A percentile compares a stretch with the other conserved stretches of the same genome.
These are phyloP conservation scores for Microstegium vimineum DNA, from an alignment of 176 grass and related monocot species.

Conservation along the genomic window DNA sequence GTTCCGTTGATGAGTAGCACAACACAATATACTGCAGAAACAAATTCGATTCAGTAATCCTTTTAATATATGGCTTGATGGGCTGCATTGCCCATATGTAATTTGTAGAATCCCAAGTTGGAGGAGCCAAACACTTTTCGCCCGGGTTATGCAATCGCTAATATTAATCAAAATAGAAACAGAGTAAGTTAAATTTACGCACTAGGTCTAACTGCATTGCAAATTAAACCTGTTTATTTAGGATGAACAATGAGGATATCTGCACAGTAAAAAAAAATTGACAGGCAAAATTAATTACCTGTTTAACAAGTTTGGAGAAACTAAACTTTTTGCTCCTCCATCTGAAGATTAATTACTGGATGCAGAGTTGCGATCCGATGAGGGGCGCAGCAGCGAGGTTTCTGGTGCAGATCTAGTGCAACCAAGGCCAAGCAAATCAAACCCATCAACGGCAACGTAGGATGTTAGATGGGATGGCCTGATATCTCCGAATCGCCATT, in stretches of 20 bases:
- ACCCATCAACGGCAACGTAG: too few relatives aligned
- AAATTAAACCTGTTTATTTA: neutral
- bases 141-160: neutral
- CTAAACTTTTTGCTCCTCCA: neutral
- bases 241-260: neutral
- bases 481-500: too few relatives aligned
- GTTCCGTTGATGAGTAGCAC: too few relatives aligned
- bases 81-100: neutral
- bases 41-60: neutral
- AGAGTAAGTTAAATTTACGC: neutral
- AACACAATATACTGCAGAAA: too few relatives aligned
- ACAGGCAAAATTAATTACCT: neutral
- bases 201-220: neutral
- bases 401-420: constrained; percentile 47
- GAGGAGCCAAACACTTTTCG: neutral
- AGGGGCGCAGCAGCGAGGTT: constrained; percentile 19
- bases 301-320: neutral
- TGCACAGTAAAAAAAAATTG: neutral
- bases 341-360: constrained; percentile 11
- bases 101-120: neutral
- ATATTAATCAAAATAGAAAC: neutral
- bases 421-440: constrained; percentile 35
- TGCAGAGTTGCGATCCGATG: neutral
- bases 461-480: too few relatives aligned
- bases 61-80: neutral